Evolutionary conservation across 2,329 filamentous ascomycete species (phyloP).

Genomic region (Dothideomycetidae sp.): DNA sequence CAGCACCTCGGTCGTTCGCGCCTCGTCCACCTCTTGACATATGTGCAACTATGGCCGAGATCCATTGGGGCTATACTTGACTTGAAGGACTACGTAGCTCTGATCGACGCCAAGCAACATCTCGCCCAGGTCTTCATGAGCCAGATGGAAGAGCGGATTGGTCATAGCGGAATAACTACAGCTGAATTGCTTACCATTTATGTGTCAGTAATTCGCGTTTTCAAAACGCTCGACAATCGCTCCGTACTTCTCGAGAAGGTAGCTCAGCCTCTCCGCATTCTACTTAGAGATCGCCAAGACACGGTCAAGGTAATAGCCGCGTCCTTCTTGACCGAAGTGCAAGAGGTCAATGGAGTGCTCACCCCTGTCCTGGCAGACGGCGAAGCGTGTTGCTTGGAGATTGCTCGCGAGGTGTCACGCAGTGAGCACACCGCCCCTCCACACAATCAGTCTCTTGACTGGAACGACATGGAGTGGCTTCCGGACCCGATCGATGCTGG

Average conservation of each 20-base stretch:
- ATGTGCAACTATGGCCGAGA: slow-evolving; percentile 59
- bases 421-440: slow-evolving; percentile 22
- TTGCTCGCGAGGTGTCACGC: slow-evolving; percentile 52
- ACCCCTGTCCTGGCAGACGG: slow-evolving; percentile 25
- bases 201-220: slow-evolving; percentile 64
- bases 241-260: slow-evolving; percentile 65
- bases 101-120: slow-evolving; percentile 52
- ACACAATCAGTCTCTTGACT: slow-evolving; percentile 44
- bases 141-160: slow-evolving; percentile 49
- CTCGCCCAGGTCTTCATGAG: slow-evolving; percentile 56
- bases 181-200: slow-evolving; percentile 63
- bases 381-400: slow-evolving; percentile 45
- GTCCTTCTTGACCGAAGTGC: slow-evolving; percentile 52
- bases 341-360: slow-evolving; percentile 25
- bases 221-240: slow-evolving; percentile 60
- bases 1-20: slow-evolving; percentile 54
- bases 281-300: slow-evolving; percentile 62
- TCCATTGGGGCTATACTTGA: slow-evolving; percentile 61
- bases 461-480: slow-evolving; percentile 85
- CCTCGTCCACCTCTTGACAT: slow-evolving; percentile 62
- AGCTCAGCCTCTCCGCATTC: slow-evolving; percentile 57
- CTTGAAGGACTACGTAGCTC: slow-evolving; percentile 48
- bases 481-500: slow-evolving; percentile 89
- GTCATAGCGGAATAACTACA: slow-evolving; percentile 65
- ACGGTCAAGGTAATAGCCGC: slow-evolving; percentile 65